These are phyloP conservation scores for Aurantiochytrium sp. DNA, from an alignment of 108 stramenopile genomes.

Conservation along the genomic window DNA sequence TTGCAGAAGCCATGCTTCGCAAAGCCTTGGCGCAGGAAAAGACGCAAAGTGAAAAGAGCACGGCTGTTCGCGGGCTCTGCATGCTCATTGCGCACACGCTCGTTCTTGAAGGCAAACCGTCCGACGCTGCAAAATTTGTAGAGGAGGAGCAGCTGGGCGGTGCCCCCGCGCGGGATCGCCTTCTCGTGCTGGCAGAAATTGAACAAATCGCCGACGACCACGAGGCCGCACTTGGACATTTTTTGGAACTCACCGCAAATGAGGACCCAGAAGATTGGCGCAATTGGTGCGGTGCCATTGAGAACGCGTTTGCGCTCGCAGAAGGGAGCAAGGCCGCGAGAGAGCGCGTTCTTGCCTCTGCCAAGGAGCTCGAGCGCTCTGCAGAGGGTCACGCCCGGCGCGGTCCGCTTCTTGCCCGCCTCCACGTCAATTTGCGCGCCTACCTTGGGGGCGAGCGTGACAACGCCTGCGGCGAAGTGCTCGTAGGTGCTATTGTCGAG, in stretches of 20 bases:
- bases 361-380: too few relatives aligned
- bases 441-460: not conserved
- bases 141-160: not conserved
- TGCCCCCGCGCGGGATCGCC: not conserved
- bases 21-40: not conserved
- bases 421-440: not conserved
- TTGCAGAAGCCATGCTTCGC: not conserved
- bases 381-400: not conserved
- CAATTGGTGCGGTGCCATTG: not conserved
- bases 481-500: not conserved
- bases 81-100: not conserved
- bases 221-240: not conserved
- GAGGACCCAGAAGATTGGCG: slow-evolving; percentile 2
- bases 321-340: not conserved
- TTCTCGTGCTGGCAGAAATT: not conserved
- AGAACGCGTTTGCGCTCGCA: not conserved
- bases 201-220: not conserved
- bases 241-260: not conserved
- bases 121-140: not conserved
- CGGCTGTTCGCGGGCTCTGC: not conserved
- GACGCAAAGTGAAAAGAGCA: not conserved
- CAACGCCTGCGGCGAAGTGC: not conserved
- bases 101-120: not conserved
- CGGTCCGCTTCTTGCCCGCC: not conserved
- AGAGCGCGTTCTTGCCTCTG: too few relatives aligned